These are phyloP conservation scores for Euphorbia peplus DNA, from an alignment of 345 rosid species.

Conservation along the genomic window DNA sequence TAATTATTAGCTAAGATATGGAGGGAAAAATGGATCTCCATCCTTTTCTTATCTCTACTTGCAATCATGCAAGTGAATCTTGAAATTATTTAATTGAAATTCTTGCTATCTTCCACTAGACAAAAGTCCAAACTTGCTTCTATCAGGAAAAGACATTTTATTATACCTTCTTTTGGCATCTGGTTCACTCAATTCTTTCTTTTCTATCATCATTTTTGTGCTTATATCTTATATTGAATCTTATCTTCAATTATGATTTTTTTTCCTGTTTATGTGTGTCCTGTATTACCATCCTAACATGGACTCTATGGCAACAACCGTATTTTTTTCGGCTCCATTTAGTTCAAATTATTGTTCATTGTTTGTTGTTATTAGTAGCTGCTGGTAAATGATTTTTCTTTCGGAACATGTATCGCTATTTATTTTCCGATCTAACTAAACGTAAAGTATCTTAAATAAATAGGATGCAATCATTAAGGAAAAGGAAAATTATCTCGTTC, in stretches of 20 bases:
- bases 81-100: conserved; percentile 13
- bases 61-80: conserved; percentile 45
- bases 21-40: conserved; percentile 20
- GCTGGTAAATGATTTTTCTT: too few species aligned
- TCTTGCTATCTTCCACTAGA: conserved; percentile 41
- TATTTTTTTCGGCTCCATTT: not conserved
- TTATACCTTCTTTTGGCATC: conserved; percentile 13
- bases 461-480: too few species aligned
- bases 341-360: not conserved
- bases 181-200: not conserved
- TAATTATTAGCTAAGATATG: conserved; percentile 1
- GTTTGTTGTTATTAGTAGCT: too few species aligned
- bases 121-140: conserved; percentile 48
- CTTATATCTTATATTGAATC: conserved; percentile 8
- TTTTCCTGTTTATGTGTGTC: conserved; percentile 3
- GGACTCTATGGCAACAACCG: not conserved
- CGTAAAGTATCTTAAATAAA: too few species aligned
- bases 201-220: conserved; percentile 8
- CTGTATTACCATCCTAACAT: not conserved
- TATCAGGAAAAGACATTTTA: conserved; percentile 18
- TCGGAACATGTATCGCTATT: too few species aligned
- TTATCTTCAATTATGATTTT: not conserved
- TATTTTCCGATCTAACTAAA: too few species aligned
- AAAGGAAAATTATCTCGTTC: too few species aligned
- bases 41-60: conserved; percentile 31